phyloP scores from a whole-genome alignment of 116 monocot species.

The Posidonia oceanica region DNA sequence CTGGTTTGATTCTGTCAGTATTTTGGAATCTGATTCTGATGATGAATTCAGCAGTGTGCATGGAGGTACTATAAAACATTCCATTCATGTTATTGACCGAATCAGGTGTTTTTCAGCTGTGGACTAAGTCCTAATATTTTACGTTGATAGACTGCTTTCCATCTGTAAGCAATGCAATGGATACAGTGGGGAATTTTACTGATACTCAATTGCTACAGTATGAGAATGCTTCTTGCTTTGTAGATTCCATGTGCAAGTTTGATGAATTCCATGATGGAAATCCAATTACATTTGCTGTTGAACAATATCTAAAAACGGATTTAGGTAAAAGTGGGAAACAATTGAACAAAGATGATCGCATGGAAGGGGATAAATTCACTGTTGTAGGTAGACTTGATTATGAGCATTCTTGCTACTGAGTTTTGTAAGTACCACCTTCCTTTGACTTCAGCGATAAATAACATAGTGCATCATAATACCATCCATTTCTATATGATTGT shows the following conservation, averaged over 20 bases:
- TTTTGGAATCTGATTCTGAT: slow-evolving; percentile 74
- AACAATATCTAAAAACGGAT: slow-evolving; percentile 43
- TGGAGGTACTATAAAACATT: slow-evolving; percentile 39
- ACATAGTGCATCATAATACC: too few relatives aligned
- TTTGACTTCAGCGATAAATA: too few relatives aligned
- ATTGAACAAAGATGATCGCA: slow-evolving; percentile 10
- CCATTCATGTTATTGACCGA: background rate
- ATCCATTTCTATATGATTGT: too few relatives aligned
- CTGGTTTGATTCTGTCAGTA: slow-evolving; percentile 83
- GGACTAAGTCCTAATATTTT: background rate
- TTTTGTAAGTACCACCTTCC: slow-evolving; percentile 29
- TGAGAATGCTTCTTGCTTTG: slow-evolving; percentile 44
- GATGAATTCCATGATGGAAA: slow-evolving; percentile 12
- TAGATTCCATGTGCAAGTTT: too few relatives aligned
- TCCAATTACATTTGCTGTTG: slow-evolving; percentile 26
- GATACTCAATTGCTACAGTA: slow-evolving; percentile 28
- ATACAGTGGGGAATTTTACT: slow-evolving; percentile 13
- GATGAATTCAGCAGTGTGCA: slow-evolving; percentile 76
- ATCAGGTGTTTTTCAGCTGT: background rate
- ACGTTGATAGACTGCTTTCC: slow-evolving; percentile 41
- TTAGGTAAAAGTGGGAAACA: slow-evolving; percentile 17
- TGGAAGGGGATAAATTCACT: slow-evolving; percentile 13
- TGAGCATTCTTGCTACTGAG: slow-evolving; percentile 22
- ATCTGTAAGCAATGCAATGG: slow-evolving; percentile 21
- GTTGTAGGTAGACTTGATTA: slow-evolving; percentile 9